Evolutionary conservation across 2,329 filamentous ascomycete genomes (phyloP).

Genomic region (Cercospora sesami): DNA sequence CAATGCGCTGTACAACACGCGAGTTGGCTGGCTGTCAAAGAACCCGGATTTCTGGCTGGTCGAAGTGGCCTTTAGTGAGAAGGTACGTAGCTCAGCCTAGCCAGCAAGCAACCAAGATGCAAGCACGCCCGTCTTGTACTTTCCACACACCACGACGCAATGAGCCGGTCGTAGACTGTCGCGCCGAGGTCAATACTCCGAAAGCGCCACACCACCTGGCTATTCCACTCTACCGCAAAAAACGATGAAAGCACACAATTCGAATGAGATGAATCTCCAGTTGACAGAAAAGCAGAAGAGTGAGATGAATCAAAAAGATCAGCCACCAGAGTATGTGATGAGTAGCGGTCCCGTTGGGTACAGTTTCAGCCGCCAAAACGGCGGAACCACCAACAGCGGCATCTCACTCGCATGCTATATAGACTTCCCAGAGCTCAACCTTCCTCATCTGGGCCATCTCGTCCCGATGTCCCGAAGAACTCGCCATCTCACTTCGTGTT

Average conservation of each 20-base stretch:
- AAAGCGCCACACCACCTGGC: not conserved
- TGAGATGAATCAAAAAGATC: not conserved
- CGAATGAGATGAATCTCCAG: not conserved
- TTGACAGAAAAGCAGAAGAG: not conserved
- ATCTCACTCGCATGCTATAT: not conserved
- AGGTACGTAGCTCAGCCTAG: not conserved
- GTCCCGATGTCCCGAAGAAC: not conserved
- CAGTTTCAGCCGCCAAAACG: conserved; percentile 2
- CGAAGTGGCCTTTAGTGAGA: not conserved
- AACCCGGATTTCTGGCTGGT: not conserved
- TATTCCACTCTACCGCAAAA: not conserved
- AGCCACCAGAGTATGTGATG: not conserved
- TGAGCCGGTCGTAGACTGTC: not conserved
- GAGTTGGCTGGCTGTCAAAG: not conserved
- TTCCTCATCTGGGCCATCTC: not conserved
- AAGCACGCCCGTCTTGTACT: not conserved
- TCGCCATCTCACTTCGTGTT: not conserved
- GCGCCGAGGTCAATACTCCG: conserved; percentile 3
- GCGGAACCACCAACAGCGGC: not conserved
- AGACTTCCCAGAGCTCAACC: conserved; percentile 1
- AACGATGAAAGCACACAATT: not conserved
- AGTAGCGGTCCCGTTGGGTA: not conserved
- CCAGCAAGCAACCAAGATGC: not conserved
- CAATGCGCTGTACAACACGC: not conserved
- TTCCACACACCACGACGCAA: not conserved